Evolutionary conservation across 192 early-diverging fungal genomes (phyloP).

Genomic region (Paraglomus brasilianum): DNA sequence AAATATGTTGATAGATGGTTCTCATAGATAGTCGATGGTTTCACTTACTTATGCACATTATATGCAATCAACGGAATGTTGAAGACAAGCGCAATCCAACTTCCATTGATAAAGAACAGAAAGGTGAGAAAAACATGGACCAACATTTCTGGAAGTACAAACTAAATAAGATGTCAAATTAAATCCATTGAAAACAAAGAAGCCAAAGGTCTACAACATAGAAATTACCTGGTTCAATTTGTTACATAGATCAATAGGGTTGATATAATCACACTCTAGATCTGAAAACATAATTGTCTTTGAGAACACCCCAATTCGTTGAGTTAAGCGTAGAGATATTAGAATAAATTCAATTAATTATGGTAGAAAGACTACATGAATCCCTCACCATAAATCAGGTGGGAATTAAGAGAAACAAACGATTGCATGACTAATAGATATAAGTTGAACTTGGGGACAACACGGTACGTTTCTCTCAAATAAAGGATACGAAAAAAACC

Average conservation of each 20-base stretch:
- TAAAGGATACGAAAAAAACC: conserved; percentile 87
- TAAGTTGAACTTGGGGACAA: not conserved
- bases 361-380: too few species aligned
- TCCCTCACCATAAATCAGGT: not conserved
- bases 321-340: conserved; percentile 8
- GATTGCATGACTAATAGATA: too few species aligned
- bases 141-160: conserved; percentile 91
- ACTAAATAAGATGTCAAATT: conserved; percentile 50
- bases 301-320: not conserved
- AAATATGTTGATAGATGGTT: not conserved
- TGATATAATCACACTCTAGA: conserved; percentile 97
- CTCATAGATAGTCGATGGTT: too few species aligned
- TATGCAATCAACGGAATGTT: conserved; percentile 86
- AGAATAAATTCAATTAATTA: not conserved
- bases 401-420: too few species aligned
- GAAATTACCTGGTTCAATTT: conserved; percentile 84
- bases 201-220: not conserved
- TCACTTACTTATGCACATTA: conserved; percentile 85
- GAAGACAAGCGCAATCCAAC: conserved; percentile 81
- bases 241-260: conserved; percentile 97
- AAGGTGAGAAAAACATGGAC: conserved; percentile 81
- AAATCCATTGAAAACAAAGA: conserved; percentile 5
- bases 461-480: not conserved
- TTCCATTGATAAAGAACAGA: conserved; percentile 82
- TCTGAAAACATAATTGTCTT: conserved; percentile 58